Evolutionary conservation across 768 basidiomycete genomes (phyloP).

Genomic region (Sarcodon sp.): DNA sequence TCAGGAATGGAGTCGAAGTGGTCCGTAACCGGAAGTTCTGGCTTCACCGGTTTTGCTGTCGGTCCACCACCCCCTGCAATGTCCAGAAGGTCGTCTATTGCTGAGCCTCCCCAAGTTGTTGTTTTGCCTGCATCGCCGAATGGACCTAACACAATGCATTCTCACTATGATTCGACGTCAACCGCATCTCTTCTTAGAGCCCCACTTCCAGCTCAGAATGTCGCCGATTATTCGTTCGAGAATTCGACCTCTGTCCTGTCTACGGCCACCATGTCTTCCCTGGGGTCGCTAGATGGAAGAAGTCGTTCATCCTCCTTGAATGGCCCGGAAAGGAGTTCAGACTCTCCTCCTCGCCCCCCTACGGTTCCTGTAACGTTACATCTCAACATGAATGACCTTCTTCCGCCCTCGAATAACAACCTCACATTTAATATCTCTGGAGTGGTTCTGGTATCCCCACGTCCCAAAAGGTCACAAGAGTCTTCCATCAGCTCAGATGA

Average conservation of each 20-base stretch:
- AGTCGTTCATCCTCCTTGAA: slow-evolving; percentile 25
- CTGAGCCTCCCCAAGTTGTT: neutral
- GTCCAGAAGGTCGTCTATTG: too few species aligned
- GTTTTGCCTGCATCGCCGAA: neutral
- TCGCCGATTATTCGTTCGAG: slow-evolving; percentile 72
- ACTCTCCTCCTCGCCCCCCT: slow-evolving; percentile 25
- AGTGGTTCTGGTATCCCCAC: slow-evolving; percentile 37
- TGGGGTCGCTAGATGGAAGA: slow-evolving; percentile 25
- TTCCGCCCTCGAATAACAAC: slow-evolving; percentile 46
- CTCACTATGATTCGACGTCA: slow-evolving; percentile 19
- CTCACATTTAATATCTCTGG: slow-evolving; percentile 60
- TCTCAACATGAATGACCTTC: slow-evolving; percentile 69
- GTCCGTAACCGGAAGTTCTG: slow-evolving; percentile 48
- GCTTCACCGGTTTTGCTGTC: slow-evolving; percentile 62
- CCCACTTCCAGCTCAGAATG: slow-evolving; percentile 50
- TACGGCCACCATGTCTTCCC: slow-evolving; percentile 18
- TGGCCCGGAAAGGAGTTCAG: slow-evolving; percentile 8
- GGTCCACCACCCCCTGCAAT: slow-evolving; percentile 19
- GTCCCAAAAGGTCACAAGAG: slow-evolving; percentile 4
- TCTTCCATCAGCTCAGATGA: slow-evolving; percentile 11
- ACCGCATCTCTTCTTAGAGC: slow-evolving; percentile 61
- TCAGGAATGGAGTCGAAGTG: slow-evolving; percentile 37
- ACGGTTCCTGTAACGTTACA: slow-evolving; percentile 58
- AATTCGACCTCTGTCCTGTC: slow-evolving; percentile 42
- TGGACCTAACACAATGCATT: slow-evolving; percentile 23